These are phyloP conservation scores for Rubus idaeus DNA, from an alignment of 306 rosid species.

Conservation along the genomic window DNA sequence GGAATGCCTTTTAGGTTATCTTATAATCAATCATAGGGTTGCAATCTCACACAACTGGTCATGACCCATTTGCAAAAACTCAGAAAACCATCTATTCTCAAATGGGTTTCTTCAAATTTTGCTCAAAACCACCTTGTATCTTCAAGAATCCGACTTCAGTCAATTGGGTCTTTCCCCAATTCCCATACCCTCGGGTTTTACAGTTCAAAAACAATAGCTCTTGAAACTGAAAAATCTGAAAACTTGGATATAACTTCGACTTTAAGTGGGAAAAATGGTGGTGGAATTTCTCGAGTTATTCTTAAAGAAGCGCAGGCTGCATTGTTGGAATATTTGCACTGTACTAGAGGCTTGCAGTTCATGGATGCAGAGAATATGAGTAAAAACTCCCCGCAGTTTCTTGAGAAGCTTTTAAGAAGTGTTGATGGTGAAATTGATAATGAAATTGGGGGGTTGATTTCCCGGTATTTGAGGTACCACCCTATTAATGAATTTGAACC, in stretches of 20 bases:
- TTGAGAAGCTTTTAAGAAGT: constrained; percentile 43
- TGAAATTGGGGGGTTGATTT: constrained; percentile 34
- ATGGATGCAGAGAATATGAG: constrained; percentile 76
- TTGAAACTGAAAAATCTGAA: constrained; percentile 1
- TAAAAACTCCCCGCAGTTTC: constrained; percentile 62
- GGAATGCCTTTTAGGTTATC: background rate
- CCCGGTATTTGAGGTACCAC: constrained; percentile 61
- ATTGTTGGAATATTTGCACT: constrained; percentile 67
- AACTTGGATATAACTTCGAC: background rate
- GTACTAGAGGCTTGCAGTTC: constrained; percentile 62
- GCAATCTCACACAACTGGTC: constrained; percentile 16
- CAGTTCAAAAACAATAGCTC: constrained; percentile 26
- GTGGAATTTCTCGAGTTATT: constrained; percentile 16
- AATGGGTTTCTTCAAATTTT: constrained; percentile 30
- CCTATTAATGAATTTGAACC: constrained; percentile 90
- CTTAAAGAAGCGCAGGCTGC: constrained; percentile 62
- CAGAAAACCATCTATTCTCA: constrained; percentile 20
- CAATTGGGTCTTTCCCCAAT: constrained; percentile 18
- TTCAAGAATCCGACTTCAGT: constrained; percentile 15
- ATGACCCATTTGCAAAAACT: constrained; percentile 49
- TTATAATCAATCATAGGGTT: background rate
- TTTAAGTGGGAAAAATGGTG: constrained; percentile 4
- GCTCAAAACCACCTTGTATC: constrained; percentile 17
- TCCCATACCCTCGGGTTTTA: constrained; percentile 45
- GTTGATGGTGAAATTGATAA: constrained; percentile 19